These are phyloP conservation scores for Exophiala viscosa DNA, from an alignment of 2,329 filamentous ascomycete species.

Conservation along the genomic window DNA sequence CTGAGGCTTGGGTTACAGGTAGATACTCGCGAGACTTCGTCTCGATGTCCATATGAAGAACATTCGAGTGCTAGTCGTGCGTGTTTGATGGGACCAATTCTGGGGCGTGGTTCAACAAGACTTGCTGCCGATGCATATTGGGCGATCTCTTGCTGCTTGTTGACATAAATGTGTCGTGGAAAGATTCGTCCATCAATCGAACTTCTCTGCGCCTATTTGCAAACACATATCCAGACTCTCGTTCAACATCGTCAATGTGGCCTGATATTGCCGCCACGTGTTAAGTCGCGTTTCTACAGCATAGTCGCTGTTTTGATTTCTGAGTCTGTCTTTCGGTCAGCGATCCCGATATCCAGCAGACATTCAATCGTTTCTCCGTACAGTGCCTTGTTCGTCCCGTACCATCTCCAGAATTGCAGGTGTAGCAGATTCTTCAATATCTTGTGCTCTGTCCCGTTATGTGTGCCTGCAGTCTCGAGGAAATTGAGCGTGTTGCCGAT, in stretches of 20 bases:
- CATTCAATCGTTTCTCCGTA: constrained; percentile 5
- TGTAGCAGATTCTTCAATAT: constrained; percentile 46
- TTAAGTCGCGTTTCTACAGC: constrained; percentile 32
- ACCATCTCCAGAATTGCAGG: constrained; percentile 43
- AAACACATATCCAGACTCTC: constrained; percentile 47
- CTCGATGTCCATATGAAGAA: not conserved
- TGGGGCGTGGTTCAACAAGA: too few relatives aligned
- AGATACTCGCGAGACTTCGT: too few relatives aligned
- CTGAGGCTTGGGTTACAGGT: too few relatives aligned
- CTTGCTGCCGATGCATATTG: too few relatives aligned
- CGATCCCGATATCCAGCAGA: not conserved
- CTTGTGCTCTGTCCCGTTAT: constrained; percentile 44
- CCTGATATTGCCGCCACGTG: constrained; percentile 41
- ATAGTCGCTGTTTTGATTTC: constrained; percentile 27
- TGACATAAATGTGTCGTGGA: too few relatives aligned
- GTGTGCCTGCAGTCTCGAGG: constrained; percentile 39
- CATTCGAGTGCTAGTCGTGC: not conserved
- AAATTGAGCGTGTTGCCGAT: constrained; percentile 47
- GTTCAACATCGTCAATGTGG: constrained; percentile 46
- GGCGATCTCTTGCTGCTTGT: too few relatives aligned
- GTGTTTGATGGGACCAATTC: not conserved
- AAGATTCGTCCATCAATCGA: not conserved
- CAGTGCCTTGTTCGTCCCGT: constrained; percentile 31
- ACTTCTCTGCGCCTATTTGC: not conserved
- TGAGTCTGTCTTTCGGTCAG: constrained; percentile 31